Conservation (phyloP, 2,329 filamentous ascomycete genomes). For the Parafenestella ontariensis region DNA sequence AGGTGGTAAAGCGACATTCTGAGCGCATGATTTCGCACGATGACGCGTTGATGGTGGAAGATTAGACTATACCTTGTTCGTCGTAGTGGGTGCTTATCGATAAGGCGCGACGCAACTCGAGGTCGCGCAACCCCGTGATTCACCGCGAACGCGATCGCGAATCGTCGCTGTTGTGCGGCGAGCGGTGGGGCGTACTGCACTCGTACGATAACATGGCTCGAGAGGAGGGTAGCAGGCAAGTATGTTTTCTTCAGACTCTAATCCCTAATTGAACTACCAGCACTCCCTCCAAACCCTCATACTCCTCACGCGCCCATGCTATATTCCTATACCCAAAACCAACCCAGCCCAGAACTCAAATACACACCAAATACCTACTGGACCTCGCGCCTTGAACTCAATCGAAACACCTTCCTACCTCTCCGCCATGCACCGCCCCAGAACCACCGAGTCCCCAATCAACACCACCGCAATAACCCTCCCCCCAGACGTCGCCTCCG, state of each 20-base stretch:
- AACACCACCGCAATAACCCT: background rate
- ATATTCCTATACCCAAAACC: background rate
- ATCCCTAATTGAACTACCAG: background rate
- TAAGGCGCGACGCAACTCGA: background rate
- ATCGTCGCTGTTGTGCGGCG: background rate
- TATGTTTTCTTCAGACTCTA: background rate
- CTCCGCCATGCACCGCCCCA: background rate
- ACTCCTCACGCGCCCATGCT: background rate
- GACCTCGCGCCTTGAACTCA: background rate
- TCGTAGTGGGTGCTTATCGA: background rate
- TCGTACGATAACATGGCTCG: background rate
- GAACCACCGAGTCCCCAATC: no score
- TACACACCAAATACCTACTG: background rate
- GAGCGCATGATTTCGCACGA: conserved; percentile 18
- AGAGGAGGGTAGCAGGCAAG: background rate
- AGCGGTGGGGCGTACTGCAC: background rate
- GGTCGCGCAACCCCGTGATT: conserved; percentile 1
- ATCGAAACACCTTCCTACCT: background rate
- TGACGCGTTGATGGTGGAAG: conserved; percentile 26
- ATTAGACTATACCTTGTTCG: background rate
- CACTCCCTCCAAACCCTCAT: background rate
- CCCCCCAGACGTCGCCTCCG: conserved; percentile 15
- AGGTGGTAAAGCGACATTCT: conserved; percentile 2
- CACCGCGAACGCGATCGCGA: background rate
- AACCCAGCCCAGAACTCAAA: background rate